Base-by-base conservation (phyloP, 1,284 basidiomycete species). In the Vanrija pseudolonga region DNA sequence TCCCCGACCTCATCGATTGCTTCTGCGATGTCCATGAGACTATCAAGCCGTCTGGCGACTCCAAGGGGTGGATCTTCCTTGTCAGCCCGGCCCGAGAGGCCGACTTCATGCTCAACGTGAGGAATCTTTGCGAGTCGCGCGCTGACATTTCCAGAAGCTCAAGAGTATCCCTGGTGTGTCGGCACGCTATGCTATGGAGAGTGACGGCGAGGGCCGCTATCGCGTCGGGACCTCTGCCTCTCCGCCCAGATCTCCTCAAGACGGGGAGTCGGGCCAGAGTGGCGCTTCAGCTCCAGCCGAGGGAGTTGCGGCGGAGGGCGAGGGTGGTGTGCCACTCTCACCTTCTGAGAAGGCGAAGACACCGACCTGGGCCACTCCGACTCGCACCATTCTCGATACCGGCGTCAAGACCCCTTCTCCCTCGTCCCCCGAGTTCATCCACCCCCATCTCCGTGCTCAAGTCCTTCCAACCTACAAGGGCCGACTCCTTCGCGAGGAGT, bases 21-120 rank as follows among this genome's bases (percentile, higher is more conserved):
- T 67, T 65, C 28, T 63, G 51, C 1, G 71, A 73, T n/a, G 50
- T 69, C 9, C 45, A 56, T 18, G 57, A 66, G 4, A 50, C 39
- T 14, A 14, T 41, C 32, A 4, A 43, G 45, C 17, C 51, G 49
- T 22, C 56, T 60, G 12, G 12, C 12, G 32, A 32, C 32, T 32
- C 32, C 5, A 32, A 6, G 62, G 61, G 68, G 40, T 69, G 37
- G 57, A 62, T 49, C 36, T 56, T 60, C 24, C 42, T 43, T 3
- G 61, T 60, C 14, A 48, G 46, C 45, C 58, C 52, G 15, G 43
- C 39, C 0, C 20, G 28, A 14, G 64, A 66, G 19, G 60, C 54
- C 6, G n/a, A 48, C 0, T 38, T 56, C 5, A 41, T 71, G 4
- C 20, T 45, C n/a, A 19, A 19, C 0, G 54, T 59, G 15, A 47